Percentiles rank a stretch among this genome's conserved stretches.
Conservation (phyloP, 257 asterid genomes). For the Jaltomata sinuosa region DNA sequence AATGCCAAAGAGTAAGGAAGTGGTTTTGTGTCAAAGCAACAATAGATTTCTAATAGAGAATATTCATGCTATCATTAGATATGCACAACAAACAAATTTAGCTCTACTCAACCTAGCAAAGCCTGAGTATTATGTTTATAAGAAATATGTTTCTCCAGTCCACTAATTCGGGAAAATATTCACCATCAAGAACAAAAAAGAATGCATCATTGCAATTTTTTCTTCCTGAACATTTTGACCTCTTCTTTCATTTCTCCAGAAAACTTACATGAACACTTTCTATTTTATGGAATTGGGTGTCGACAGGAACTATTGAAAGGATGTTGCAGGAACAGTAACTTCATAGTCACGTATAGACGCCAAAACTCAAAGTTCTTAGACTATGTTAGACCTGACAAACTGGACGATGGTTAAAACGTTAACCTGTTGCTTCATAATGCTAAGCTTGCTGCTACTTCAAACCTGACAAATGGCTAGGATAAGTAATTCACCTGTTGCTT, state of each 20-base stretch:
- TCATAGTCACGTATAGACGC: background rate
- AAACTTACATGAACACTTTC: background rate
- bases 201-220: background rate
- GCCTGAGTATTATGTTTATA: background rate
- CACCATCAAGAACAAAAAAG: background rate
- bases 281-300: background rate
- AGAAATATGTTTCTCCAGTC: background rate
- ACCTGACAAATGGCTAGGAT: background rate
- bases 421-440: conserved; percentile 77
- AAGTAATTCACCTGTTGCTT: conserved; percentile 61
- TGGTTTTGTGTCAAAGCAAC: background rate
- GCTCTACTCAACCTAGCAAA: background rate
- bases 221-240: background rate
- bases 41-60: background rate
- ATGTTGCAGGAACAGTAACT: background rate
- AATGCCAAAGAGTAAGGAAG: background rate
- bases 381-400: background rate
- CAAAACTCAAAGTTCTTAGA: background rate
- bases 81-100: background rate
- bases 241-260: background rate
- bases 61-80: background rate
- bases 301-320: background rate
- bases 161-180: background rate
- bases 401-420: background rate
- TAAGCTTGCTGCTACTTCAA: conserved; percentile 1